phyloP scores from a whole-genome alignment of 345 rosid species.

The Pistacia vera region DNA sequence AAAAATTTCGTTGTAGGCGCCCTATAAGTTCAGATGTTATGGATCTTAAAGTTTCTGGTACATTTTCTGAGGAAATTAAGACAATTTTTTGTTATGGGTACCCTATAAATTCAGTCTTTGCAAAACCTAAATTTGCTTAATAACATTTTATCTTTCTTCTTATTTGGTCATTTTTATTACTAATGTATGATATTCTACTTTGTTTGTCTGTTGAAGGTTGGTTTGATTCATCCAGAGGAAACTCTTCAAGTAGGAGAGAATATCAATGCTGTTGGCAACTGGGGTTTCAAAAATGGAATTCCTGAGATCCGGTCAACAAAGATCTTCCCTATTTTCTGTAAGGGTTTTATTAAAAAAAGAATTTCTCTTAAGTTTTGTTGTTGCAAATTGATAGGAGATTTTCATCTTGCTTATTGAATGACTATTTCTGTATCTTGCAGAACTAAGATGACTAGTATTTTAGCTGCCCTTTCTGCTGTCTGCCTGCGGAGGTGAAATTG shows the following conservation, averaged over 20 bases:
- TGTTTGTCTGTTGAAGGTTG: slow-evolving; percentile 53
- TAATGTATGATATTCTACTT: slow-evolving; percentile 2
- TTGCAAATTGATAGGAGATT: not conserved
- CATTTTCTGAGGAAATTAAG: slow-evolving; percentile 75
- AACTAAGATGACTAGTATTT: slow-evolving; percentile 71
- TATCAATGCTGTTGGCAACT: slow-evolving; percentile 69
- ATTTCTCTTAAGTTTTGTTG: not conserved
- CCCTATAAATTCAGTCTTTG: slow-evolving; percentile 50
- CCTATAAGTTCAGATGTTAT: slow-evolving; percentile 44
- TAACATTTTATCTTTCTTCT: not conserved
- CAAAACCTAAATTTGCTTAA: not conserved
- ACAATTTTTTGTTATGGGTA: slow-evolving; percentile 74
- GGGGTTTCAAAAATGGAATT: slow-evolving; percentile 54
- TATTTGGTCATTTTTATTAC: slow-evolving; percentile 2
- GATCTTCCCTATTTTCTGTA: slow-evolving; percentile 95
- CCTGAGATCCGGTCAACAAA: slow-evolving; percentile 78
- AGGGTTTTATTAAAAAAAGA: slow-evolving; percentile 27
- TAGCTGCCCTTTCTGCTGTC: slow-evolving; percentile 49
- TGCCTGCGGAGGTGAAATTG: slow-evolving; percentile 22
- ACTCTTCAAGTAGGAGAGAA: slow-evolving; percentile 79
- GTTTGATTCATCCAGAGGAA: slow-evolving; percentile 87
- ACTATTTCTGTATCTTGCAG: slow-evolving; percentile 44
- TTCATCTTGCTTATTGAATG: not conserved
- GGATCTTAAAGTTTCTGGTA: slow-evolving; percentile 51
- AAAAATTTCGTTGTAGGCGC: slow-evolving; percentile 29